These are phyloP conservation scores for Xerocomus spinulosus DNA, from an alignment of 768 basidiomycete genomes.

Conservation along the genomic window DNA sequence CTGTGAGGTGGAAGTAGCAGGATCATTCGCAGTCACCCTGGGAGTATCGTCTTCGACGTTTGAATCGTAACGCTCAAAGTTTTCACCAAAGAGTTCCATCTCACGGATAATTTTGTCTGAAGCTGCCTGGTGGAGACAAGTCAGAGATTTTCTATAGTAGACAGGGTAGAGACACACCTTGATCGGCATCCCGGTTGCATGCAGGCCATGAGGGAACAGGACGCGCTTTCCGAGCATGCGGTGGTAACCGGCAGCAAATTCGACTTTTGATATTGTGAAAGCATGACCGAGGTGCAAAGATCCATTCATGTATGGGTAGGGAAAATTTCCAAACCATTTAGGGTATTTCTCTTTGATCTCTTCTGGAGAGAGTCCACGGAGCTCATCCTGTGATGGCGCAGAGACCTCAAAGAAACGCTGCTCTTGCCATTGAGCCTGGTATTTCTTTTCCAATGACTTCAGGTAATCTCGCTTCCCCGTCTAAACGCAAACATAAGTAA, in stretches of 20 bases:
- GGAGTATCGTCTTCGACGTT: slow-evolving; percentile 44
- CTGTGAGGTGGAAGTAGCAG: slow-evolving; percentile 41
- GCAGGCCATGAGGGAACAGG: slow-evolving; percentile 96
- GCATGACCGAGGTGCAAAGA: slow-evolving; percentile 95
- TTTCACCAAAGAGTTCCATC: slow-evolving; percentile 89
- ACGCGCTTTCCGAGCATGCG: slow-evolving; percentile 92
- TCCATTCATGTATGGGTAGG: slow-evolving; percentile 98
- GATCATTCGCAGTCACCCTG: slow-evolving; percentile 38
- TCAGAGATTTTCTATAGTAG: too few species aligned
- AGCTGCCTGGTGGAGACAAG: slow-evolving; percentile 70
- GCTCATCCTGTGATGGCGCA: slow-evolving; percentile 67
- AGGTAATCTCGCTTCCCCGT: slow-evolving; percentile 92
- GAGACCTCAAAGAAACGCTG: slow-evolving; percentile 80
- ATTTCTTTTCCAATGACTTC: slow-evolving; percentile 75
- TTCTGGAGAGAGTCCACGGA: slow-evolving; percentile 55
- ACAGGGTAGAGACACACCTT: slow-evolving; percentile 58
- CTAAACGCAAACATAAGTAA: slow-evolving; percentile 37
- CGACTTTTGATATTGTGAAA: slow-evolving; percentile 97
- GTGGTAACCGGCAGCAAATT: slow-evolving; percentile 94
- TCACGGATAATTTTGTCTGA: slow-evolving; percentile 97
- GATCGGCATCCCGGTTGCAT: slow-evolving; percentile 99
- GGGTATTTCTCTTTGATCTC: slow-evolving; percentile 75
- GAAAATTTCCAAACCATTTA: slow-evolving; percentile 97
- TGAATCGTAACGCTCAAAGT: slow-evolving; percentile 62
- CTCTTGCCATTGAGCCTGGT: slow-evolving; percentile 76